Evolutionary conservation across 495 filamentous ascomycete species (phyloP), one percentile per base, ranked within the genome.

Genomic region (Talaromyces proteolyticus): DNA sequence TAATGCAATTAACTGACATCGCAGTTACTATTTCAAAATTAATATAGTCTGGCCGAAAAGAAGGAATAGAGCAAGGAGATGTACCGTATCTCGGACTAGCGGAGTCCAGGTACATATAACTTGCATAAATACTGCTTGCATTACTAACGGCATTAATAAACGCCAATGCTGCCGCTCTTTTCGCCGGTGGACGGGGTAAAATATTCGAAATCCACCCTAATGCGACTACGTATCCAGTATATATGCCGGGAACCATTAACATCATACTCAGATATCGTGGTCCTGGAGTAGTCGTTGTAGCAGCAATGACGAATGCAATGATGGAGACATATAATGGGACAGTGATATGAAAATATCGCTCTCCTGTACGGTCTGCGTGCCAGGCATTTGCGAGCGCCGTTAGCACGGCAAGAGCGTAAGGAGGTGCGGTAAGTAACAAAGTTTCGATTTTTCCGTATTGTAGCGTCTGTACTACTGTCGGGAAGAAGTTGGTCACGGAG

Each of bases 131-230:
- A 45, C 74, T 80, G 42, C 77, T 78, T 10, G 75, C 69, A 58
- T 91, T 92, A n/a, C 77, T 79, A 17, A 91, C 76, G 4, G 86
- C 86, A 56, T 94, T 94, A 62, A 91, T 89, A 51, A 80, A 77
- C 11, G 89, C 89, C 1, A 92, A 65, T 0, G 86, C 87, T 2
- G 87, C 89, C 1, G 89, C 88, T 49, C 88, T 81, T 67, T 95
- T 95, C 0, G 87, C 82, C 0, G 86, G 87, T 2, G 89, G 89
- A n/a, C 89, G 80, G 3, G 89, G 87, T 37, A 93, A 74, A 1
- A 82, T 84, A 63, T 87, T 89, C 26, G 76, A 81, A 56, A 92
- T 91, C 88, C 87, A 93, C 7, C 81, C 80, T 10, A 92, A 71
- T 6, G 77, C 76, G 2, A 92, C 85, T 0, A 88, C 87, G 53